phyloP scores from a whole-genome alignment of 345 rosid genomes.

The Turnera subulata region DNA sequence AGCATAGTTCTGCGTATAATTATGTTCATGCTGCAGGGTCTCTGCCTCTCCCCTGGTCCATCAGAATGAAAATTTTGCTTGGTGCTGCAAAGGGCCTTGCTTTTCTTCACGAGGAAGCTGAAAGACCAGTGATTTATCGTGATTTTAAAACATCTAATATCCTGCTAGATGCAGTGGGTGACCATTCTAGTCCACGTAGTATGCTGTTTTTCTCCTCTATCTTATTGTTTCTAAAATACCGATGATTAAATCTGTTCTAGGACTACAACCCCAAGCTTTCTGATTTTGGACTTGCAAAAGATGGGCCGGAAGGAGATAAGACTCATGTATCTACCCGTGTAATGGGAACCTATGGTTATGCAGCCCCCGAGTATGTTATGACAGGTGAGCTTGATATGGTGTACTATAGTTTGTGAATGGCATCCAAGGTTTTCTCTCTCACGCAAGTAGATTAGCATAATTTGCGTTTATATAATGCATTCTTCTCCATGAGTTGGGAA shows the following conservation, averaged over 20 bases:
- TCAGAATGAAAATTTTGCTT: slow-evolving; percentile 35
- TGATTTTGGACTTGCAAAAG: slow-evolving; percentile 40
- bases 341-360: slow-evolving; percentile 26
- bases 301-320: slow-evolving; percentile 34
- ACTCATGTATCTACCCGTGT: slow-evolving; percentile 27
- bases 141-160: slow-evolving; percentile 47
- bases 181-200: neutral
- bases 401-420: too few relatives aligned
- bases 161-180: slow-evolving; percentile 41
- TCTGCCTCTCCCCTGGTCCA: slow-evolving; percentile 41
- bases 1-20: slow-evolving; percentile 2
- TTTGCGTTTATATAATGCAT: too few relatives aligned
- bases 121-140: slow-evolving; percentile 42
- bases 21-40: slow-evolving; percentile 25
- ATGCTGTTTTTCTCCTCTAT: neutral
- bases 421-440: too few relatives aligned
- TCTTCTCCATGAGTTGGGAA: too few relatives aligned
- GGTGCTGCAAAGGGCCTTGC: slow-evolving; percentile 46
- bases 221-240: slow-evolving; percentile 1
- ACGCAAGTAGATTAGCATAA: too few relatives aligned
- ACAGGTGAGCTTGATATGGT: slow-evolving; percentile 18
- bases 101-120: slow-evolving; percentile 47
- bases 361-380: slow-evolving; percentile 29
- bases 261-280: slow-evolving; percentile 39
- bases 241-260: slow-evolving; percentile 12